phyloP scores from a whole-genome alignment of 176 grass and related monocot genomes.

The Aegilops speltoides region DNA sequence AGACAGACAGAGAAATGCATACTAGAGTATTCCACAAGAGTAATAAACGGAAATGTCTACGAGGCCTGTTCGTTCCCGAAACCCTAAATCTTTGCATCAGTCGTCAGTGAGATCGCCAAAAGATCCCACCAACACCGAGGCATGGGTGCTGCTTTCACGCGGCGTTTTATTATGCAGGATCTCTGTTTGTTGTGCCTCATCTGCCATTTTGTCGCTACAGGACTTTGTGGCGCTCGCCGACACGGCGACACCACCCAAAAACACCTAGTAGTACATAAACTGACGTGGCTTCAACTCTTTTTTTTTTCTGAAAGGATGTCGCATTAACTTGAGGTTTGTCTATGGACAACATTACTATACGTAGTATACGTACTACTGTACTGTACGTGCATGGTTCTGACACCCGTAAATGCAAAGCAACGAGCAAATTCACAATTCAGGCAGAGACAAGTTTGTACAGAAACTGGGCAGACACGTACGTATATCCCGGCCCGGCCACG shows the following conservation, averaged over 20 bases:
- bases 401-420: not conserved
- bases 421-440: not conserved
- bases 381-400: not conserved
- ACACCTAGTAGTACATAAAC: not conserved
- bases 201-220: not conserved
- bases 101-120: no score
- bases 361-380: not conserved
- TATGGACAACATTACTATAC: no score
- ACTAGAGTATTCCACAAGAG: no score
- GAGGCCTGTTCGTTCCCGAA: no score
- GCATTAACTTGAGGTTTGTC: not conserved
- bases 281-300: no score
- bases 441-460: not conserved
- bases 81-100: no score
- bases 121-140: no score
- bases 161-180: not conserved
- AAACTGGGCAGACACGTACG: not conserved
- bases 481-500: no score
- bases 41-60: no score
- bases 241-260: not conserved
- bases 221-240: not conserved
- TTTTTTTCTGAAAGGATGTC: no score
- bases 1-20: no score
- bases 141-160: not conserved
- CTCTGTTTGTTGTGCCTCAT: not conserved